A percentile compares a stretch with the other conserved stretches of the same genome.
Evolutionary conservation across 352 stramenopile species (phyloP).

Genomic region (Globisporangium lucens): DNA sequence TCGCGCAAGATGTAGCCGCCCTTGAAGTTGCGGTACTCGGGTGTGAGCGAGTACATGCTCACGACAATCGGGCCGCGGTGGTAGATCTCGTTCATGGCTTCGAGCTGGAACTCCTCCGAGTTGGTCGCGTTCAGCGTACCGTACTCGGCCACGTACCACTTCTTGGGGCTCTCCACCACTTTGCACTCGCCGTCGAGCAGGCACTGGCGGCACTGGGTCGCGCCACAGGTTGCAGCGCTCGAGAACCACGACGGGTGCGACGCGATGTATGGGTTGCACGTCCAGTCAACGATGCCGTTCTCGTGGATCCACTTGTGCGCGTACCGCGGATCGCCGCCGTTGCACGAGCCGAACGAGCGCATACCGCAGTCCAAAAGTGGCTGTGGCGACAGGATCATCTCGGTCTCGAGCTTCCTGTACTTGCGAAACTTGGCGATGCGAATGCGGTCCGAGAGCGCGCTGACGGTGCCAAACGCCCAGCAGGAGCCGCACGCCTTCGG

Average conservation of each 20-base stretch:
- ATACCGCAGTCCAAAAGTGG: conserved; percentile 75
- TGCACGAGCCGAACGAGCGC: conserved; percentile 76
- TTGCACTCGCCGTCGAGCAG: conserved; percentile 56
- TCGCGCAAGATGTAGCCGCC: conserved; percentile 90
- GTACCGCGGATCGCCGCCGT: conserved; percentile 73
- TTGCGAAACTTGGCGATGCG: conserved; percentile 67
- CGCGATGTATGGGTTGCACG: conserved; percentile 80
- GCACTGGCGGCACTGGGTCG: conserved; percentile 67
- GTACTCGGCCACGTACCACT: conserved; percentile 72
- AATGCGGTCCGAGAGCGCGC: conserved; percentile 73
- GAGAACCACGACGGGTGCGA: conserved; percentile 73
- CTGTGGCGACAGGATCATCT: conserved; percentile 68
- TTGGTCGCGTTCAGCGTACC: conserved; percentile 75
- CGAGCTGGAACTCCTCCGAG: conserved; percentile 57
- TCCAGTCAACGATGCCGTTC: conserved; percentile 79
- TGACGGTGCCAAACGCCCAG: conserved; percentile 74
- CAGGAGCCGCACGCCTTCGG: conserved; percentile 73
- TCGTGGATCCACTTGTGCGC: conserved; percentile 84
- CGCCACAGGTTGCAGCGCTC: conserved; percentile 45
- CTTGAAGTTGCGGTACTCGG: conserved; percentile 84
- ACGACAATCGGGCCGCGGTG: conserved; percentile 93
- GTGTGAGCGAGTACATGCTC: conserved; percentile 85
- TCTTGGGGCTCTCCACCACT: conserved; percentile 51
- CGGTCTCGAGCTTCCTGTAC: conserved; percentile 45
- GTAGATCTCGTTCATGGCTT: conserved; percentile 96